Evolutionary conservation across 2,329 filamentous ascomycete genomes (phyloP), one percentile per base, ranked within the genome.

Genomic region (Lasiodiplodia hormozganensis): DNA sequence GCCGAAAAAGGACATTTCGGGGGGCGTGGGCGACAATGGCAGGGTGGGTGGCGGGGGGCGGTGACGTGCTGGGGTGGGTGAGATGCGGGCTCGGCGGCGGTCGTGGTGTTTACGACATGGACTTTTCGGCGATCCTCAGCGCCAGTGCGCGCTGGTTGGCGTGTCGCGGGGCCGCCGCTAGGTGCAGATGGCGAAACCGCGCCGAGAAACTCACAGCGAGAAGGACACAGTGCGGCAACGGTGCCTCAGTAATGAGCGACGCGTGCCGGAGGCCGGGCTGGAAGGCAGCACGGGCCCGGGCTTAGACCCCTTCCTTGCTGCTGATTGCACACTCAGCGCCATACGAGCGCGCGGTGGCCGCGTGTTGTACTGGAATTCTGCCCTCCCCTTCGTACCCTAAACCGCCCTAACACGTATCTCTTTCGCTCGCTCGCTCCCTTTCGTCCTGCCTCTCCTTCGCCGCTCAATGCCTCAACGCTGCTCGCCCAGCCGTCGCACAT

Each of bases 1-100:
- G 73, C 93, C 92, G 82, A 97, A 97, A 85, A 97, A 97, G 40
- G 94, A 94, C 94, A 97, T 96, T 73, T 72, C 18, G 58, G 28
- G 3, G 2, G 40, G 6, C 8, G 43, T 34, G 53, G 21, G 12
- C 8, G 80, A 74, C 43, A 49, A 70, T 76, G 10, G 70, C 73
- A 38, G 49, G 69, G 43, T 38, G n/a, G 1, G 52, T 51, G 0
- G 43, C 72, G 28, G 76, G 75, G 18, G 47, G 34, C 31, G 62
- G 56, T 52, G 56, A 18, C 28, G 58, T 52, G 60, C 60, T 51
- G 60, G 60, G 60, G 47, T 64, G 62, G 62, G 36, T 56, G 34
- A 56, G 62, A 23, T 53, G 47, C 62, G 34, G 62, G 25, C 56
- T 40, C 51, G 56, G 60, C 47, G 60, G 60, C 23, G 60, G 47